Base-by-base conservation (phyloP, 2,329 filamentous ascomycete species). In the Colletotrichum filicis region DNA sequence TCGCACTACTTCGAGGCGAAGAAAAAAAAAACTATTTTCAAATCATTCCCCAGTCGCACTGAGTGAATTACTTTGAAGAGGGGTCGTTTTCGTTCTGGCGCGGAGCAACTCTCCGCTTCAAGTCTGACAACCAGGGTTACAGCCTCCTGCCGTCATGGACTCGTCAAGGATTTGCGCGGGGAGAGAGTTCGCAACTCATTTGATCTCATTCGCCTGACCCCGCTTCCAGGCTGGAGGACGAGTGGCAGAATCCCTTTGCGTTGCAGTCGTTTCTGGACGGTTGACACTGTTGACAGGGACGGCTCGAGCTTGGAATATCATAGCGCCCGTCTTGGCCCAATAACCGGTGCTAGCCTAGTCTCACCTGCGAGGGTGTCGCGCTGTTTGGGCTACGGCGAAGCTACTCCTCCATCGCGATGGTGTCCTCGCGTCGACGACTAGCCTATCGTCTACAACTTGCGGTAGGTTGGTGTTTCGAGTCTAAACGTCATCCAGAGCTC, bases 401-500 rank as follows among this genome's bases (percentile, higher is more conserved):
- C 22, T 61, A 62, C 35, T 52, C 35, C 28, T 56, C 53, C 53
- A 46, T 28, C 42, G 61, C 52, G 58, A 72, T 63, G 53, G 64
- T 63, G 69, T 56, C 46, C 28, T 55, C 59, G 28, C 52, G n/a
- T 56, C 9, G 52, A 24, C 22, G 22, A 8, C 61, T 35, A 7
- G 22, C 26, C 28, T 56, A 19, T 58, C 60, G 71, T 52, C 56
- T 30, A 26, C 32, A 28, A n/a, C 37, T 37, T 49, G 46, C 55
- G 32, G 52, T 16, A 16, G 52, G 52, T 49, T 28, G 14, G 42
- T 19, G 24, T 32, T 58, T 49, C 59, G 56, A 73, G 67, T 73
- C 60, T 73, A 73, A 66, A 52, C 66, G 71, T 73, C 71, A 73
- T 73, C 60, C 32, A 49, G 66, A 65, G 28, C 60, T 61, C 66